Conservation (phyloP, 495 filamentous ascomycete species). For the Umbilicaria muhlenbergii region DNA sequence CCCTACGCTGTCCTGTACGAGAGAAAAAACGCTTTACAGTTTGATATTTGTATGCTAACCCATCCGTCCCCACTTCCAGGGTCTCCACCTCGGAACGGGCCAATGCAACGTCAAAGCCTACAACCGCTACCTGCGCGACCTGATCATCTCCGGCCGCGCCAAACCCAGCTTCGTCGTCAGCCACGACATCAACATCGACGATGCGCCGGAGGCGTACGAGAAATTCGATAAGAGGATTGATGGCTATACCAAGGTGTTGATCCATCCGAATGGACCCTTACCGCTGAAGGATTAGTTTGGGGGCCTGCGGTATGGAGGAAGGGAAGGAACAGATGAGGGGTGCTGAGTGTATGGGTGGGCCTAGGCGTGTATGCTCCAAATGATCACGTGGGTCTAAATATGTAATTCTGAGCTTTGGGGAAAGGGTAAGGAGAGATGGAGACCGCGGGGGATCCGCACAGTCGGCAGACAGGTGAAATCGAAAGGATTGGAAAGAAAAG, state of each 20-base stretch:
- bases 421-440: too few relatives aligned
- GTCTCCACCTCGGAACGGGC: conserved; percentile 32
- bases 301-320: too few relatives aligned
- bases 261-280: conserved; percentile 24
- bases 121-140: conserved; percentile 38
- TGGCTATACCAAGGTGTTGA: conserved; percentile 33
- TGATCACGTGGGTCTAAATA: too few relatives aligned
- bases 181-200: conserved; percentile 38
- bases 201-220: conserved; percentile 31
- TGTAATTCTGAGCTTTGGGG: too few relatives aligned
- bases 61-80: conserved; percentile 12
- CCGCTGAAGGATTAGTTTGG: not conserved
- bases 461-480: too few relatives aligned
- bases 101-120: conserved; percentile 48
- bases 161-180: conserved; percentile 43
- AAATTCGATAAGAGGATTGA: conserved; percentile 34
- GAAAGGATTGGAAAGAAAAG: too few relatives aligned
- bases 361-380: too few relatives aligned
- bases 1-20: too few relatives aligned
- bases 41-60: not conserved
- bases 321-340: too few relatives aligned
- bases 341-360: too few relatives aligned
- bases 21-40: not conserved
- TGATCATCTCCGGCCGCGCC: conserved; percentile 40
- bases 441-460: too few relatives aligned